These are phyloP conservation scores for Choricystis sp. DNA, from an alignment of 139 green algal genomes.

Conservation along the genomic window DNA sequence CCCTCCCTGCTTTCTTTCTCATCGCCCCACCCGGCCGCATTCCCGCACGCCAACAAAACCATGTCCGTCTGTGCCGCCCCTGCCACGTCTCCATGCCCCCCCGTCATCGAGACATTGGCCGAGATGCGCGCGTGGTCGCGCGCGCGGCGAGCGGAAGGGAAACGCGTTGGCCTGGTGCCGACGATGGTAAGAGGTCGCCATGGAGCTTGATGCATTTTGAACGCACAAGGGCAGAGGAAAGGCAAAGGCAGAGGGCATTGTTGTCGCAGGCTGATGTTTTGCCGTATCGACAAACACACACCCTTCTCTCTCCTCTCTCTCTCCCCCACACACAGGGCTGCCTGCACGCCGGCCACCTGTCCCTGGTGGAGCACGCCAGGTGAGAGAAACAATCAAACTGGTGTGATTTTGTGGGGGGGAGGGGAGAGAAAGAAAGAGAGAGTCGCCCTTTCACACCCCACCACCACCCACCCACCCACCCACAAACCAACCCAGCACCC, in stretches of 20 bases:
- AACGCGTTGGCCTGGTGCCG: constrained; percentile 72
- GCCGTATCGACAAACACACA: too few species aligned
- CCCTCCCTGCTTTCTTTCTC: too few species aligned
- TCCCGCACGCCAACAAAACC: too few species aligned
- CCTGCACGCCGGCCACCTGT: constrained; percentile 88
- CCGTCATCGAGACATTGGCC: too few species aligned
- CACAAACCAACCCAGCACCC: constrained; percentile 26
- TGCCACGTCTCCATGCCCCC: too few species aligned
- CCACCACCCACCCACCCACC: background rate
- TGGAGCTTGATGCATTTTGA: background rate
- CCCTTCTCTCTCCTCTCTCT: background rate
- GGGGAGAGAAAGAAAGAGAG: background rate
- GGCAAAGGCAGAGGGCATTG: too few species aligned
- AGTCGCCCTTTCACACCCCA: background rate
- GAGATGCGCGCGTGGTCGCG: constrained; percentile 63
- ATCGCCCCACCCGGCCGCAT: too few species aligned
- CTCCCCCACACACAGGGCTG: constrained; percentile 44
- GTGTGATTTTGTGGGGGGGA: too few species aligned
- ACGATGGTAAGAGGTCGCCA: constrained; percentile 70
- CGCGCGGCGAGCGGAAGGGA: constrained; percentile 32
- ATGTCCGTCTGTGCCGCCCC: too few species aligned
- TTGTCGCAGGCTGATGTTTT: too few species aligned
- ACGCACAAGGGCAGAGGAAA: too few species aligned
- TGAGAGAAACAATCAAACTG: constrained; percentile 5
- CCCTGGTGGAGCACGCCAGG: constrained; percentile 55